Evolutionary conservation across 148 eudicot genomes (phyloP).

Genomic region (Rhododendron simsii): DNA sequence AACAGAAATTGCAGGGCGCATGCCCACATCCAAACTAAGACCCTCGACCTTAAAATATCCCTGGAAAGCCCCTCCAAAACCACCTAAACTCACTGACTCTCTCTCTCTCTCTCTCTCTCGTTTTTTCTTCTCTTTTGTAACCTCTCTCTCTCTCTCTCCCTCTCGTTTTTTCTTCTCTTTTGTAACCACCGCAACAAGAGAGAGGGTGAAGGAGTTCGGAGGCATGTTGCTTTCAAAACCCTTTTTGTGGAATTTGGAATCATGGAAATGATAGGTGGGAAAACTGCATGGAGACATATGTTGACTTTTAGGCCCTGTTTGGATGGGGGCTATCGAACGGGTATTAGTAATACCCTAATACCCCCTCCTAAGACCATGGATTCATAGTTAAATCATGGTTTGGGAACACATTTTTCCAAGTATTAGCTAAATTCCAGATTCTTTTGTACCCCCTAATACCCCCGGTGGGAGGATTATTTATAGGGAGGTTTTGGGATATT

Average conservation of each 20-base stretch:
- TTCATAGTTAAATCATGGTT: too few species aligned
- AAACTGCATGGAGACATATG: not conserved
- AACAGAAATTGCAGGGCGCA: not conserved
- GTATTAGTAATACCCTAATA: too few species aligned
- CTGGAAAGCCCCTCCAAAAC: constrained; percentile 9
- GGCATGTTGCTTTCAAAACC: constrained; percentile 5
- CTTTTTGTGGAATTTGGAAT: not conserved
- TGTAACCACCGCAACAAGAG: not conserved
- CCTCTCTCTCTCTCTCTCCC: not conserved
- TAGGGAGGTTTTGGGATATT: too few species aligned
- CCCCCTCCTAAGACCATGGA: too few species aligned
- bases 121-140: not conserved
- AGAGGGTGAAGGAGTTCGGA: not conserved
- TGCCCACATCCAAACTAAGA: constrained; percentile 14
- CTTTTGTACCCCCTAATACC: too few species aligned
- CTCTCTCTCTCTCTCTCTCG: not conserved
- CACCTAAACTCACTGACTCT: not conserved
- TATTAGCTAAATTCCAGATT: too few species aligned
- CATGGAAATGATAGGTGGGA: not conserved
- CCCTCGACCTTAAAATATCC: constrained; percentile 11
- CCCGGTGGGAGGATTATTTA: too few species aligned
- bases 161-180: not conserved
- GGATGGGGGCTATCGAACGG: too few species aligned
- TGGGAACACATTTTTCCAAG: too few species aligned
- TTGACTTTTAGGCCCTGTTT: not conserved